Base-by-base conservation (phyloP, 306 rosid species). In the Senna tora region DNA sequence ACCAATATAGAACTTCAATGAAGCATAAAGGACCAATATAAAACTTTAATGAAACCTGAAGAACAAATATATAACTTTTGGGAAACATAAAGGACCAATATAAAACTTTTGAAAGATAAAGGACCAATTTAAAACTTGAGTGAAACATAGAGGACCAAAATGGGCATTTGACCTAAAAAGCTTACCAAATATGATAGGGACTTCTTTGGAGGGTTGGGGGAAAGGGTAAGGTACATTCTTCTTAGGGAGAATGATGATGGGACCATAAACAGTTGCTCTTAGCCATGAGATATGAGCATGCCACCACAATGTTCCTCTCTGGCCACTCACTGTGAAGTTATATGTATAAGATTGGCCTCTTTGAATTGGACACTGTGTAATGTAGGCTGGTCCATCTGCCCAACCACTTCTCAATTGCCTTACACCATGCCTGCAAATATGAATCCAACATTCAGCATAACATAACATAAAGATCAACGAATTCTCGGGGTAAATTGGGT, bases 371-470 rank as follows among this genome's bases (percentile, higher is more conserved):
- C 88, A 83, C 38, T 86, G 86, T 1, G 87, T 82, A 45, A 82
- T 75, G 46, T 82, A 80, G 21, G 90, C 79, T 12, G 90, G 90
- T 55, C 86, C 90, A 52, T 86, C 87, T 9, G 87, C 85, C 88
- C 88, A 81, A 32, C 82, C 88, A 62, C 80, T 87, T 64, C 83
- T 77, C 21, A 77, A 8, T 78, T 86, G 86, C 51, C 80, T 54
- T 10, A 83, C 42, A 20, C 88, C 86, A 32, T 83, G 86, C 88
- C 90, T 78, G 47, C 20, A 56, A 19, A 38, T 14, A 19, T 42
- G 42, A 51, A 25, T 34, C 4, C 42, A 66, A 65, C 9, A 38
- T 53, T 13, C 9, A 21, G 42, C 58, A 52, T 13, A 36, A 36
- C 0, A 4, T 36, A 36, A 25, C 30, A n/a, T n/a, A n/a, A n/a